A percentile compares a stretch with the other conserved stretches of the same genome.
Evolutionary conservation across 1,139 yeast genomes (phyloP).

Genomic region (Kurtzmaniella quercitrusa): DNA sequence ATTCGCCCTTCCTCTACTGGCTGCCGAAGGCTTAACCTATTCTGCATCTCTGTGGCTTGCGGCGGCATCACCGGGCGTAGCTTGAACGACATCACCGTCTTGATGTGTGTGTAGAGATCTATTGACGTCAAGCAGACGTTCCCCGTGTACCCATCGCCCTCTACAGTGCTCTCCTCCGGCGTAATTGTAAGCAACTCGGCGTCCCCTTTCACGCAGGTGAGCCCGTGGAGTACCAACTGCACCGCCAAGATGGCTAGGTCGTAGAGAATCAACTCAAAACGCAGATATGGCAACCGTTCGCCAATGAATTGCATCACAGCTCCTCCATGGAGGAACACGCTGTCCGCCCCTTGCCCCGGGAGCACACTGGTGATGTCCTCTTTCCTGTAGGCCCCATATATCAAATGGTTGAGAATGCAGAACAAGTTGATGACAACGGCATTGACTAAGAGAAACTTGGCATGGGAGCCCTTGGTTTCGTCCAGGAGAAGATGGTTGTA

Average conservation of each 20-base stretch:
- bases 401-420: slow-evolving; percentile 24
- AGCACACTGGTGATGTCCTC: not conserved
- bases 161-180: slow-evolving; percentile 14
- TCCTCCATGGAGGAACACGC: slow-evolving; percentile 30
- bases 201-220: slow-evolving; percentile 31
- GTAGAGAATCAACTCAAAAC: slow-evolving; percentile 22
- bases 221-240: slow-evolving; percentile 29
- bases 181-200: slow-evolving; percentile 21
- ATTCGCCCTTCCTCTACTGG: not conserved
- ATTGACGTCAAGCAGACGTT: slow-evolving; percentile 29
- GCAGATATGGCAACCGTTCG: slow-evolving; percentile 26
- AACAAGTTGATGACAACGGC: slow-evolving; percentile 22
- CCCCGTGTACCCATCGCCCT: slow-evolving; percentile 40
- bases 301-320: slow-evolving; percentile 40
- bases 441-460: slow-evolving; percentile 24
- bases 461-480: slow-evolving; percentile 22
- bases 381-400: slow-evolving; percentile 22
- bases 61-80: not conserved
- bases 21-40: not conserved
- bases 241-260: slow-evolving; percentile 24
- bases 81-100: slow-evolving; percentile 15
- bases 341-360: slow-evolving; percentile 9
- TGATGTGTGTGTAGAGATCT: slow-evolving; percentile 20
- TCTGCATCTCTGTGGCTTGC: not conserved
- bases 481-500: slow-evolving; percentile 15